Conservation (phyloP, 805 yeast genomes). For the Scheffersomyces ergatensis region DNA sequence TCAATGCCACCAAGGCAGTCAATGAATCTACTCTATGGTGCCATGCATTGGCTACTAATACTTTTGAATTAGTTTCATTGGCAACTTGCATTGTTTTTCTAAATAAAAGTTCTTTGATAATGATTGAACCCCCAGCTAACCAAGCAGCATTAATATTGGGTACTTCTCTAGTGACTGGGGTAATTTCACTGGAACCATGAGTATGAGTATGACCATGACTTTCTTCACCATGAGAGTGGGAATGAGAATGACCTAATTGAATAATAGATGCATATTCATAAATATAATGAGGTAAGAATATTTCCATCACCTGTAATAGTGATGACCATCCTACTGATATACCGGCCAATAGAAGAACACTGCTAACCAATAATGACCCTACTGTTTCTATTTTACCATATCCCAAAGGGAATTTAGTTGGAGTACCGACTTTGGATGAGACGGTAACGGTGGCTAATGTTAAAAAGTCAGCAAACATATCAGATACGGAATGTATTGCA, state of each 20-base stretch:
- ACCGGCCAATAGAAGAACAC: constrained; percentile 83
- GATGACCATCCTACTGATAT: constrained; percentile 88
- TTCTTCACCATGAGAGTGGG: constrained; percentile 32
- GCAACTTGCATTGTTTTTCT: constrained; percentile 83
- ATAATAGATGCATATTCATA: constrained; percentile 51
- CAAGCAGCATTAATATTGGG: constrained; percentile 89
- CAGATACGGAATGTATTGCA: constrained; percentile 90
- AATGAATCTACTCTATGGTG: constrained; percentile 94
- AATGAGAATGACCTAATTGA: constrained; percentile 51
- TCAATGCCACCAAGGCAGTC: constrained; percentile 86
- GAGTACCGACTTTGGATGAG: constrained; percentile 53
- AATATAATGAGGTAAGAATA: constrained; percentile 59
- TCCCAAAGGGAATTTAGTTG: constrained; percentile 76
- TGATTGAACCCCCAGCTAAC: constrained; percentile 88
- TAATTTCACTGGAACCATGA: constrained; percentile 17
- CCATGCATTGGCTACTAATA: constrained; percentile 96
- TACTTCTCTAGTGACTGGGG: constrained; percentile 8
- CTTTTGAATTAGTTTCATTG: constrained; percentile 73
- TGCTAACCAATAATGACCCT: constrained; percentile 86
- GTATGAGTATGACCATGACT: constrained; percentile 13
- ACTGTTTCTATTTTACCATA: constrained; percentile 91
- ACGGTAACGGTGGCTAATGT: constrained; percentile 87
- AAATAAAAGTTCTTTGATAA: constrained; percentile 84
- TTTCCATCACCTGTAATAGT: constrained; percentile 63
- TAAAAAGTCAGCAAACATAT: constrained; percentile 82